Percentiles rank a stretch among this genome's conserved stretches.
These are phyloP conservation scores for Kodamaea anthophila DNA, from an alignment of 1,139 yeast genomes.

Conservation along the genomic window DNA sequence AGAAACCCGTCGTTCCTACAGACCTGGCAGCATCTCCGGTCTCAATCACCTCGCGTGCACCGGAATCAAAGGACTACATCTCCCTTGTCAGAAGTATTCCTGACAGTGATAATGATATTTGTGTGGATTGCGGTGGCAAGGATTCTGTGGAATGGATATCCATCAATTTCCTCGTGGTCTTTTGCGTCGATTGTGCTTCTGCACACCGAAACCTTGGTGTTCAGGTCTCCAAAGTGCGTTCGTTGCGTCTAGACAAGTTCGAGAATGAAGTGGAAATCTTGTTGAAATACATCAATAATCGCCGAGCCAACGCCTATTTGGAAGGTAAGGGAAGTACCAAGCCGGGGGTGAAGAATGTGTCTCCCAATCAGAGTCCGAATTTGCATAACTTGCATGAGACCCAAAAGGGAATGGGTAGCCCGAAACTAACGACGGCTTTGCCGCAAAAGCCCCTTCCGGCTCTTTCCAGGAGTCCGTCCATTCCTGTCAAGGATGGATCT, in stretches of 20 bases:
- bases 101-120: conserved; percentile 53
- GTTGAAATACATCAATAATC: conserved; percentile 38
- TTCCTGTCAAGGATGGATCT: not conserved
- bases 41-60: not conserved
- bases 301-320: conserved; percentile 29
- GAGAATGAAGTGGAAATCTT: conserved; percentile 35
- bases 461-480: not conserved
- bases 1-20: conserved; percentile 1
- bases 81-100: conserved; percentile 38
- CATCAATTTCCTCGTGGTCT: conserved; percentile 60
- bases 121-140: conserved; percentile 74
- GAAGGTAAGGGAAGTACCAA: conserved; percentile 17
- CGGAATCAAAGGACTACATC: conserved; percentile 20
- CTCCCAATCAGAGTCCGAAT: too few species aligned
- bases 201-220: conserved; percentile 50
- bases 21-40: not conserved
- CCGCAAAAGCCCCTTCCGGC: not conserved
- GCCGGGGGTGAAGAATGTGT: not conserved
- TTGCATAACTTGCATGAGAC: too few species aligned
- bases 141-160: conserved; percentile 85
- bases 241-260: conserved; percentile 47
- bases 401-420: too few species aligned
- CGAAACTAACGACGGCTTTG: not conserved
- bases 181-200: conserved; percentile 79
- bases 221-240: conserved; percentile 43